These are phyloP conservation scores for Podila minutissima DNA, from an alignment of 192 early-diverging fungal genomes.

Conservation along the genomic window DNA sequence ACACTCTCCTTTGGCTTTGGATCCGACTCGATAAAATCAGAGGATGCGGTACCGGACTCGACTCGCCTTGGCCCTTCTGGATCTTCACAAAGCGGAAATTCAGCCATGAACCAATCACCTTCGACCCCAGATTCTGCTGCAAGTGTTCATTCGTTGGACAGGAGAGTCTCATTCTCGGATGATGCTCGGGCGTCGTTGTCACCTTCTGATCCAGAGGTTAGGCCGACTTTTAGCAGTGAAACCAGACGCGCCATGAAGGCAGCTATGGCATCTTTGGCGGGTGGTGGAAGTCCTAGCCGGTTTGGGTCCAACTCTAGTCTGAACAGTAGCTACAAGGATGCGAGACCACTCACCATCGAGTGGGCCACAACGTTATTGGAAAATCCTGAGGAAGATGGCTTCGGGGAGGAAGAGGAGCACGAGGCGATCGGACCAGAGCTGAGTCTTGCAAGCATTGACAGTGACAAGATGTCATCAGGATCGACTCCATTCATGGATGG, in stretches of 20 bases:
- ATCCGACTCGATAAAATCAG: conserved; percentile 4
- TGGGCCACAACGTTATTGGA: conserved; percentile 20
- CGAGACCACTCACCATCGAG: neutral
- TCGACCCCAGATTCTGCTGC: conserved; percentile 22
- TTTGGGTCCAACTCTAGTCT: neutral
- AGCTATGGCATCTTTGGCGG: neutral
- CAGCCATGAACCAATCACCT: neutral
- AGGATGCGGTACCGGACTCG: neutral
- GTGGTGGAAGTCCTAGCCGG: conserved; percentile 12
- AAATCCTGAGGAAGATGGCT: conserved; percentile 6
- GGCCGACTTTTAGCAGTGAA: conserved; percentile 18
- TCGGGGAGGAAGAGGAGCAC: neutral
- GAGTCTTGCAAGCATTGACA: neutral
- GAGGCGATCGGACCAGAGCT: conserved; percentile 11
- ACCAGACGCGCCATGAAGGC: conserved; percentile 25
- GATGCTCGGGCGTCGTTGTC: neutral
- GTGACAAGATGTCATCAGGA: neutral
- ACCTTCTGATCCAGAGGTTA: conserved; percentile 6
- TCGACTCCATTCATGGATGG: neutral
- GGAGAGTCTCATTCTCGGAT: conserved; percentile 18
- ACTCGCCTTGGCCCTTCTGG: conserved; percentile 7
- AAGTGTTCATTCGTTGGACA: conserved; percentile 15
- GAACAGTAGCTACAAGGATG: neutral
- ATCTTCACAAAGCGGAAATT: too few relatives aligned
- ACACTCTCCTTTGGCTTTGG: neutral